These are phyloP conservation scores for Scenedesmus sp. DNA, from an alignment of 163 green algal genomes.

Conservation along the genomic window DNA sequence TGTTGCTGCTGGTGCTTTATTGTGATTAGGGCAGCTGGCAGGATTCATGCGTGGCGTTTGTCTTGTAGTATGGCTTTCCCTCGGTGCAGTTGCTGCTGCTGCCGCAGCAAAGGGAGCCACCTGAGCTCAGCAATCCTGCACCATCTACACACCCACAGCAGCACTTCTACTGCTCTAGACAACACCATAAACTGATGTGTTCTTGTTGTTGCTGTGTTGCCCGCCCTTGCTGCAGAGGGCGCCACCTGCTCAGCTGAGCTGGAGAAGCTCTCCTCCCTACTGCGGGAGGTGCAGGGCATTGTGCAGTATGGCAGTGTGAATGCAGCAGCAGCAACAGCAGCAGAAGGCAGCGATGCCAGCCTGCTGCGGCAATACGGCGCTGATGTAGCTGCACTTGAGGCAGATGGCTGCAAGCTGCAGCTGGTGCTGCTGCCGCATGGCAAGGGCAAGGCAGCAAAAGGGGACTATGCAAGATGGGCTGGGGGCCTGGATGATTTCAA, in stretches of 20 bases:
- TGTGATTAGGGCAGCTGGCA: no score
- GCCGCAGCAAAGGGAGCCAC: not conserved
- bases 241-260: not conserved
- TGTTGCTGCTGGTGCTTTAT: no score
- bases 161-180: not conserved
- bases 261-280: not conserved
- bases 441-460: not conserved
- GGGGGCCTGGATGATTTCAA: slow-evolving; percentile 29
- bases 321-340: not conserved
- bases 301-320: slow-evolving; percentile 38
- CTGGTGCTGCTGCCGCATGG: slow-evolving; percentile 50
- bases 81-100: not conserved
- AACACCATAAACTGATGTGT: not conserved
- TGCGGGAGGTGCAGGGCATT: slow-evolving; percentile 36
- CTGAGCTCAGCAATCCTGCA: no score
- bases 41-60: not conserved
- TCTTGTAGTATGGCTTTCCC: not conserved
- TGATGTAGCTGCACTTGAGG: not conserved
- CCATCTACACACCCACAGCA: not conserved
- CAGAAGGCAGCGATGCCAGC: not conserved
- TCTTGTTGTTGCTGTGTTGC: not conserved
- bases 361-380: not conserved
- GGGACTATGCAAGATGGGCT: slow-evolving; percentile 11
- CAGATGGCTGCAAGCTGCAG: slow-evolving; percentile 27
- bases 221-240: not conserved